Evolutionary conservation across 371 early-diverging fungal genomes (phyloP).

Genomic region (Mortierella sp.): DNA sequence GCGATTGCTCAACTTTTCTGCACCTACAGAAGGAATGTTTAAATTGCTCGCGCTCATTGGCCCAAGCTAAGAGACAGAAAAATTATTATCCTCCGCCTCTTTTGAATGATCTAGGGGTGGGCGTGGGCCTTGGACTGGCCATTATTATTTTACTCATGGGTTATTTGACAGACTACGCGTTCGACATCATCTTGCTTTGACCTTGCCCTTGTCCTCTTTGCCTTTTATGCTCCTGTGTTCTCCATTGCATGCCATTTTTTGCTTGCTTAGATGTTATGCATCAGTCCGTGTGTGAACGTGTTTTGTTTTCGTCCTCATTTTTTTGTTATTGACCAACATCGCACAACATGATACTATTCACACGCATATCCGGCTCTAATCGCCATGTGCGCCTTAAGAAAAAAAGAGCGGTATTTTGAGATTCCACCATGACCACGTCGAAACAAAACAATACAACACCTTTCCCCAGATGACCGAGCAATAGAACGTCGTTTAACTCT

Average conservation of each 20-base stretch:
- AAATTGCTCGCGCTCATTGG: conserved; percentile 8
- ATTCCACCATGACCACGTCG: background rate
- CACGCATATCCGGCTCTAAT: background rate
- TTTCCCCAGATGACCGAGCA: background rate
- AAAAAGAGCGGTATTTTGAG: background rate
- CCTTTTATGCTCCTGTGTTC: too few species aligned
- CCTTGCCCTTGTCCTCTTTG: background rate
- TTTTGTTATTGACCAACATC: background rate
- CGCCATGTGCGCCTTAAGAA: background rate
- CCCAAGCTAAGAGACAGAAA: background rate
- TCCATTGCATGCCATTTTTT: background rate
- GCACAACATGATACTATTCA: background rate
- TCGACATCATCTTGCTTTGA: background rate
- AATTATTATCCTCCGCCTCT: background rate
- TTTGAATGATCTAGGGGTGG: background rate
- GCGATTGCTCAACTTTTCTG: background rate
- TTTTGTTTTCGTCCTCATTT: background rate
- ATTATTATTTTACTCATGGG: background rate
- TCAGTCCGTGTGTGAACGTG: background rate
- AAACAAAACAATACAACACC: background rate
- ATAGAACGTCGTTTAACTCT: conserved; percentile 5
- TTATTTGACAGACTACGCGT: background rate
- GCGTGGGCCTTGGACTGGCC: conserved; percentile 7
- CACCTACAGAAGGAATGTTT: background rate
- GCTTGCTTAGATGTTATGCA: background rate